Evolutionary conservation across 345 rosid genomes (phyloP), one percentile per base, ranked within the genome.

Genomic region (Citrus cavaleriei): DNA sequence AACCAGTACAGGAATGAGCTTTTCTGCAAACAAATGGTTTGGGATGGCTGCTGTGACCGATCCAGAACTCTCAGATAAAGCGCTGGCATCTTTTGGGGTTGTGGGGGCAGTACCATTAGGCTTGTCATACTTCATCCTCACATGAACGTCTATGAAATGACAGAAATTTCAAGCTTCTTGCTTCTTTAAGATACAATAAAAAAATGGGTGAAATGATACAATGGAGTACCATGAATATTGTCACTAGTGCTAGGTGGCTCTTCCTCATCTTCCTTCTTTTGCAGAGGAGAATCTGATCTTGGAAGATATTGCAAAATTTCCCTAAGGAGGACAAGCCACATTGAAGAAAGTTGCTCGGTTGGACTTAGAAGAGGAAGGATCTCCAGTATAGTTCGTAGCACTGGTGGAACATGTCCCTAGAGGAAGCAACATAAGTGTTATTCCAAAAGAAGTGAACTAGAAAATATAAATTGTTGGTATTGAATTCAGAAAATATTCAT

Each of bases 401-500:
- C 87, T 79, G 96, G 97, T 28, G 93, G 89, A 61, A 93, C 88
- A 79, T 89, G 90, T 72, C 96, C 98, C 99, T 95, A 59, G n/a
- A 63, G 74, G 76, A 73, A 77, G 49, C 25, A 73, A 80, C 49
- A 76, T 32, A 34, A 65, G 37, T 74, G 30, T 46, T 42, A 64
- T 63, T 57, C 28, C 55, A 57, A 77, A 68, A 37, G 27, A 32
- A 14, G 49, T 21, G 25, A 27, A 32, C 68, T 46, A 70, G 57
- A 14, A 68, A 65, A 32, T 21, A 73, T 19, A 10, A 37, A 14
- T 24, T 58, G 35, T n/a, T 24, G 24, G 9, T 24, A 59, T 38
- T 59, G 38, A 24, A 57, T 27, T 59, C 35, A 60, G n/a, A 60
- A 60, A 73, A 42, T 49, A 37, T 46, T 30, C 27, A 27, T 70